Evolutionary conservation across 2,329 filamentous ascomycete species (phyloP).

Genomic region (Ophiostoma ulmi): DNA sequence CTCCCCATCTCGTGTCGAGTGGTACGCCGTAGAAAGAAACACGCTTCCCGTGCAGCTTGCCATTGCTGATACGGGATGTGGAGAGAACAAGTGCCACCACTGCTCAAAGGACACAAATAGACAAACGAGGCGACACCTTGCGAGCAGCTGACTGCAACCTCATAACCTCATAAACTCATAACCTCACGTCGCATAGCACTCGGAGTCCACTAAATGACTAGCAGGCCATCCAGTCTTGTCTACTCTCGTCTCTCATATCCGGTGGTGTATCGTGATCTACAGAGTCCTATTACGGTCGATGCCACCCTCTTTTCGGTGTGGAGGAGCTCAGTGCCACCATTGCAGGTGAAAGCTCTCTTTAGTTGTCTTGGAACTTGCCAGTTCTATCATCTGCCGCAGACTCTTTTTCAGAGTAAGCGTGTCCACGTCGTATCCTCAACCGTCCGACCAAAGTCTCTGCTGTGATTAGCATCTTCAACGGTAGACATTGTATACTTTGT

Average conservation of each 20-base stretch:
- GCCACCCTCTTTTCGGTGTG: not conserved
- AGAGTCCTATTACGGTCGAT: not conserved
- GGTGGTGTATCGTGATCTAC: conserved; percentile 5
- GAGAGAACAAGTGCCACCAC: not conserved
- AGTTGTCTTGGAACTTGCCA: not conserved
- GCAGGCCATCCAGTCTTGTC: not conserved
- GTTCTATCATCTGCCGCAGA: not conserved
- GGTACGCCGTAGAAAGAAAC: not conserved
- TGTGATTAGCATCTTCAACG: not conserved
- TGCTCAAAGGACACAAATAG: not conserved
- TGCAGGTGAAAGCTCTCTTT: not conserved
- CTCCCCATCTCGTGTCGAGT: not conserved
- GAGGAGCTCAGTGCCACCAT: not conserved
- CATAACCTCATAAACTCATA: not conserved
- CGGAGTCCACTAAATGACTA: not conserved
- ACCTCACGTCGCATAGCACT: not conserved
- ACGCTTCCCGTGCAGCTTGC: not conserved
- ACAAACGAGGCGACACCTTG: not conserved
- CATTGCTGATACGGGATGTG: not conserved
- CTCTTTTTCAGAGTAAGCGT: not conserved
- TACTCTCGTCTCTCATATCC: conserved; percentile 1
- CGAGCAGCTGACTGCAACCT: not conserved
- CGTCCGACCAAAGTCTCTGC: not conserved
- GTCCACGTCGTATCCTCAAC: conserved; percentile 4
- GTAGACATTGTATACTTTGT: not conserved